These are phyloP conservation scores for Sporisorium scitamineum DNA, from an alignment of 1,284 basidiomycete genomes.

Conservation along the genomic window DNA sequence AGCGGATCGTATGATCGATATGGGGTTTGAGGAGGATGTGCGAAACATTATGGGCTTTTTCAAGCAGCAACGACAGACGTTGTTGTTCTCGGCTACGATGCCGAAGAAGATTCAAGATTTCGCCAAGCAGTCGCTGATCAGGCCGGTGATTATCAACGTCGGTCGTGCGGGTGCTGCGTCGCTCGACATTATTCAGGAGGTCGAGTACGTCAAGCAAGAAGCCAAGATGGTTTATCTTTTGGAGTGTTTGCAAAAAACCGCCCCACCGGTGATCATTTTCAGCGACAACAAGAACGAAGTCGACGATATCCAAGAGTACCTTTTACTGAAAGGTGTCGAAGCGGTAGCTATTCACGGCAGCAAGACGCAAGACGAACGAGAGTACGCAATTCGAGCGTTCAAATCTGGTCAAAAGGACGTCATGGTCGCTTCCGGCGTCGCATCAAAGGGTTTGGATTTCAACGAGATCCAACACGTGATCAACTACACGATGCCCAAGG, in stretches of 20 bases:
- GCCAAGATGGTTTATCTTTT: constrained; percentile 99
- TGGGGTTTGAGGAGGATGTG: constrained; percentile 98
- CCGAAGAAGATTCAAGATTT: constrained; percentile 98
- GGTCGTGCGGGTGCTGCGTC: constrained; percentile 98
- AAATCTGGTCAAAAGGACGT: constrained; percentile 97
- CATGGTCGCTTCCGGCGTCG: constrained; percentile 98
- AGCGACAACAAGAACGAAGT: constrained; percentile 99
- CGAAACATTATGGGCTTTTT: constrained; percentile 98
- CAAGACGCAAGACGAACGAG: constrained; percentile 97
- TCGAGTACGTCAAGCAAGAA: constrained; percentile 99
- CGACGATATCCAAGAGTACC: constrained; percentile 98
- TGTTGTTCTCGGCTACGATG: constrained; percentile 99
- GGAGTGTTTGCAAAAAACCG: constrained; percentile 97
- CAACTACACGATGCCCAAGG: constrained; percentile 98
- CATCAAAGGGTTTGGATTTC: constrained; percentile 97
- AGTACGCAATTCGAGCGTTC: constrained; percentile 97
- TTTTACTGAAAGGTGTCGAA: constrained; percentile 95
- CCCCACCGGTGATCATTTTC: constrained; percentile 97
- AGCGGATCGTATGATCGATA: constrained; percentile 98
- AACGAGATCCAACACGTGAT: constrained; percentile 98
- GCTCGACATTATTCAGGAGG: constrained; percentile 94
- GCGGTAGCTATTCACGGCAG: constrained; percentile 98
- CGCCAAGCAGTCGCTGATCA: constrained; percentile 91
- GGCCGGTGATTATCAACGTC: constrained; percentile 94
- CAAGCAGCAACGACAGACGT: constrained; percentile 93